phyloP scores from a whole-genome alignment of 2,329 filamentous ascomycete genomes.

The Aspergillus sp. region DNA sequence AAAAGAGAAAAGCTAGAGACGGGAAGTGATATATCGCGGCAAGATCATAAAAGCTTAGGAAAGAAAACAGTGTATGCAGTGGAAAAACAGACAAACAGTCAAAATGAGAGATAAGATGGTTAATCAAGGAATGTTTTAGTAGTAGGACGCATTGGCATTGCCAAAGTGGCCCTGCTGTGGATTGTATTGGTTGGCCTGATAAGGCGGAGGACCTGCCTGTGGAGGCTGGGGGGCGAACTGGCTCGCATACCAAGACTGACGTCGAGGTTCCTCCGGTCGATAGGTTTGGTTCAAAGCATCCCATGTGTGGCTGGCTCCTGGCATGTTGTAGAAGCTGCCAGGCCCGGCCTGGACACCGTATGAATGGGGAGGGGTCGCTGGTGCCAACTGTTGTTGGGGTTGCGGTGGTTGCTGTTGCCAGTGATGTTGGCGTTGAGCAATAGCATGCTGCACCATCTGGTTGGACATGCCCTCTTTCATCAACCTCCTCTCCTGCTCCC shows the following conservation, averaged over 20 bases:
- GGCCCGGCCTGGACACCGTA: constrained; percentile 18
- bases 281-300: constrained; percentile 35
- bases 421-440: constrained; percentile 65
- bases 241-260: constrained; percentile 33
- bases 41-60: constrained; percentile 6
- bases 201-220: constrained; percentile 22
- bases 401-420: constrained; percentile 36
- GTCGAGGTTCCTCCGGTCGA: constrained; percentile 32
- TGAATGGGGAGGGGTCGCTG: constrained; percentile 11
- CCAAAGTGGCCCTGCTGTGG: constrained; percentile 27
- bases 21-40: constrained; percentile 2
- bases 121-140: constrained; percentile 12
- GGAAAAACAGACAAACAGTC: background rate
- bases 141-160: constrained; percentile 25
- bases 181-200: constrained; percentile 29
- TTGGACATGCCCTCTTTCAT: constrained; percentile 69
- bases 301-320: constrained; percentile 37
- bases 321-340: constrained; percentile 35
- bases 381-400: constrained; percentile 36
- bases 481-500: constrained; percentile 74
- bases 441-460: constrained; percentile 71
- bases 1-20: background rate
- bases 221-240: constrained; percentile 27
- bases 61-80: background rate
- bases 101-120: background rate